Percentiles rank a stretch among this genome's conserved stretches.
Evolutionary conservation across 2,329 filamentous ascomycete genomes (phyloP).

Genomic region (Pseudogymnoascus sp.): DNA sequence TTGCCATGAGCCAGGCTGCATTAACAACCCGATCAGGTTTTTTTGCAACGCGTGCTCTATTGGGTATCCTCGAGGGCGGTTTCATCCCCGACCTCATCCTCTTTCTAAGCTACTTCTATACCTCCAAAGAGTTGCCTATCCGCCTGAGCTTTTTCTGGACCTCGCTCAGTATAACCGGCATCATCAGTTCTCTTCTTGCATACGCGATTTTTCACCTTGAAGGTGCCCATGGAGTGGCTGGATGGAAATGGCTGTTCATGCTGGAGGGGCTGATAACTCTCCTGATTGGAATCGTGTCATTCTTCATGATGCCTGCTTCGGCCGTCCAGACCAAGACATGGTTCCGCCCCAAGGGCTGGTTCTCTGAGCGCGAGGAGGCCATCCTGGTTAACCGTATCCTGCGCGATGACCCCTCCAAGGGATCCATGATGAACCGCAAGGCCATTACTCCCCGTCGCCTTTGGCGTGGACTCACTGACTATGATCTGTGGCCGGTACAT

Average conservation of each 20-base stretch:
- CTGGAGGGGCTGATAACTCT: slow-evolving; percentile 48
- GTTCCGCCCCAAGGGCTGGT: slow-evolving; percentile 55
- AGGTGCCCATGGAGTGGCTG: slow-evolving; percentile 39
- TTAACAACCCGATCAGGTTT: slow-evolving; percentile 27
- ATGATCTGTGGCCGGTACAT: slow-evolving; percentile 47
- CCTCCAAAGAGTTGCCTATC: slow-evolving; percentile 56
- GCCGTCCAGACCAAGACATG: slow-evolving; percentile 49
- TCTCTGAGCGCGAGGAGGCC: slow-evolving; percentile 53
- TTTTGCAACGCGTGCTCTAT: slow-evolving; percentile 36
- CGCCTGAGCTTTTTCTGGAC: slow-evolving; percentile 66
- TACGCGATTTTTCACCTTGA: slow-evolving; percentile 45
- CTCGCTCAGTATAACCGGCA: slow-evolving; percentile 36
- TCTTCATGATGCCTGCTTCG: slow-evolving; percentile 49
- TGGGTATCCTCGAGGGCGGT: slow-evolving; percentile 46
- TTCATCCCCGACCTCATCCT: slow-evolving; percentile 58
- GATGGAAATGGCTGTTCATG: slow-evolving; percentile 47
- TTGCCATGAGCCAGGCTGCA: slow-evolving; percentile 30
- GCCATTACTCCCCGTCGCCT: slow-evolving; percentile 42
- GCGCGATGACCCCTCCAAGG: slow-evolving; percentile 42
- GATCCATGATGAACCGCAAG: slow-evolving; percentile 52
- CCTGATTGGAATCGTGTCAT: slow-evolving; percentile 42
- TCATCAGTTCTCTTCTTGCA: slow-evolving; percentile 44
- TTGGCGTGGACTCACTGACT: slow-evolving; percentile 46
- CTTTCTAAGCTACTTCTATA: slow-evolving; percentile 71
- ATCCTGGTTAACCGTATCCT: slow-evolving; percentile 56